A percentile compares a stretch with the other conserved stretches of the same genome.
Conservation (phyloP, 768 basidiomycete species). For the Fomitopsis serialis region DNA sequence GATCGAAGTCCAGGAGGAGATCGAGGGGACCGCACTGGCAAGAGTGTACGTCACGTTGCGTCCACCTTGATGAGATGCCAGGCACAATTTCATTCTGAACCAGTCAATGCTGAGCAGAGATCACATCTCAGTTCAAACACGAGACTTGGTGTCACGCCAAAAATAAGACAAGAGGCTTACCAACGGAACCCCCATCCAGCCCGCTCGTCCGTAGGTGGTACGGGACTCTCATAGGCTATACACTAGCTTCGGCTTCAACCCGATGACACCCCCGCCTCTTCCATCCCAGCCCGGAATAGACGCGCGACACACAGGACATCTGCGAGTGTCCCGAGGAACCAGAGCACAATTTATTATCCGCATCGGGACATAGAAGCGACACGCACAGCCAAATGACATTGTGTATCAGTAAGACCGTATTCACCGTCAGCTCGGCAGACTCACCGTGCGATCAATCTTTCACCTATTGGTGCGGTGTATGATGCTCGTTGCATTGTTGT, state of each 20-base stretch:
- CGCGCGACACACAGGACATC: constrained; percentile 25
- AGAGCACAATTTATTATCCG: background rate
- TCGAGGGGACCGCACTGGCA: background rate
- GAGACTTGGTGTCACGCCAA: background rate
- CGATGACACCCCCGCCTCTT: constrained; percentile 22
- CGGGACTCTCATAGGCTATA: constrained; percentile 8
- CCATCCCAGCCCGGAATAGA: constrained; percentile 25
- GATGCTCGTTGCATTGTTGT: constrained; percentile 46
- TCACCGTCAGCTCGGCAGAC: background rate
- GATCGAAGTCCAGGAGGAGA: background rate
- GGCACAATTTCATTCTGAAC: background rate
- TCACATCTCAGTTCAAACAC: background rate
- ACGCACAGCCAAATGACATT: background rate
- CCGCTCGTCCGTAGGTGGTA: background rate
- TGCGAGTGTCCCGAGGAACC: constrained; percentile 1
- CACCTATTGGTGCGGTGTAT: constrained; percentile 14
- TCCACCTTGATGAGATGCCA: background rate
- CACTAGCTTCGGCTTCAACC: constrained; percentile 18
- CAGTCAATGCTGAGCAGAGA: background rate
- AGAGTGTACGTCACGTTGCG: background rate
- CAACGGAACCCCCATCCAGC: background rate
- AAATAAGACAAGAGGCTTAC: background rate
- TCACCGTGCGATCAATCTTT: constrained; percentile 17
- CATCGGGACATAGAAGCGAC: background rate
- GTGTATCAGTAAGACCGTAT: background rate